Evolutionary conservation across 2,329 filamentous ascomycete genomes (phyloP).

Genomic region (Scorias spongiosa): DNA sequence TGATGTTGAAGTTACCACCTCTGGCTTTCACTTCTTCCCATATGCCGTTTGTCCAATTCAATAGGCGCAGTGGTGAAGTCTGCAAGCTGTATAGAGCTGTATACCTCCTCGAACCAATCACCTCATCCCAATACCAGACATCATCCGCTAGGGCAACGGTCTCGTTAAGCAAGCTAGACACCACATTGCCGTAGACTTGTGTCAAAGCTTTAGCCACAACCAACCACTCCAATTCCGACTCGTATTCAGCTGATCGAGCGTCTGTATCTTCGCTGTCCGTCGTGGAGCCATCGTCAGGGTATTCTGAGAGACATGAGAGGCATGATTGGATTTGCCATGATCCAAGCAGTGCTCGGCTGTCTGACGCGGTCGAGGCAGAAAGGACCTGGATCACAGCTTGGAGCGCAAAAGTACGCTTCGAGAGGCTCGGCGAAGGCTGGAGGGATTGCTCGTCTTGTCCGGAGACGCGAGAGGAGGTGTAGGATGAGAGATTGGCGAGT

Average conservation of each 20-base stretch:
- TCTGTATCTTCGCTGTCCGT: slow-evolving; percentile 4
- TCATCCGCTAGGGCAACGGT: slow-evolving; percentile 74
- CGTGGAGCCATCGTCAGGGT: slow-evolving; percentile 3
- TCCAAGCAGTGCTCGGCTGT: slow-evolving; percentile 10
- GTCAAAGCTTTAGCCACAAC: slow-evolving; percentile 79
- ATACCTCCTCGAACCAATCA: slow-evolving; percentile 62
- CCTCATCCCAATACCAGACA: slow-evolving; percentile 90
- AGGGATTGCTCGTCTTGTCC: not conserved
- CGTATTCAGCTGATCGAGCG: slow-evolving; percentile 32
- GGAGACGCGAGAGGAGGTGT: slow-evolving; percentile 1
- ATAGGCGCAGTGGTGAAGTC: slow-evolving; percentile 63
- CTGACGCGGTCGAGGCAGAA: slow-evolving; percentile 9
- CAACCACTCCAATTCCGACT: slow-evolving; percentile 77
- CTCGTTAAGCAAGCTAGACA: slow-evolving; percentile 65
- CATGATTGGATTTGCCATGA: slow-evolving; percentile 6
- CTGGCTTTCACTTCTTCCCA: slow-evolving; percentile 44
- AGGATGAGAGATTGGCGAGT: slow-evolving; percentile 23
- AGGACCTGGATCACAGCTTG: slow-evolving; percentile 17
- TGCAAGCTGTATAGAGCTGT: slow-evolving; percentile 76
- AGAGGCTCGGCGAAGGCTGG: slow-evolving; percentile 4
- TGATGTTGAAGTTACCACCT: slow-evolving; percentile 14
- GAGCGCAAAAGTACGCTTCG: slow-evolving; percentile 15
- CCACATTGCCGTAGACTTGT: slow-evolving; percentile 72
- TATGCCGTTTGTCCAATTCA: slow-evolving; percentile 55
- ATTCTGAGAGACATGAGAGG: slow-evolving; percentile 8